These are phyloP conservation scores for Cornus florida DNA, from an alignment of 148 eudicot species.

Conservation along the genomic window DNA sequence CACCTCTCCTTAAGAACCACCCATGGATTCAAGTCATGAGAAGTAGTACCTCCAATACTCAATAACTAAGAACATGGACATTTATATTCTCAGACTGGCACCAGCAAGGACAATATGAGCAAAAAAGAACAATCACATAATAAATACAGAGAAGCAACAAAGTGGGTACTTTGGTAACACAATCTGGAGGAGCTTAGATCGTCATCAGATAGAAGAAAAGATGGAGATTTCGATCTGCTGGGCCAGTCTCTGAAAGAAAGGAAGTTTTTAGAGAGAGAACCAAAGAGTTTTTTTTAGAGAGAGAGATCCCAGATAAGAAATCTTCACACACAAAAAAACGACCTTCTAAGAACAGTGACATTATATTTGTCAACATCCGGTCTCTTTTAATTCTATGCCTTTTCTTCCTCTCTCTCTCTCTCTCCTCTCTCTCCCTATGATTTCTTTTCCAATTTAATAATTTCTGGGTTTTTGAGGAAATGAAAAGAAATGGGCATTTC, in stretches of 20 bases:
- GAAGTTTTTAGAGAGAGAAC: conserved; percentile 28
- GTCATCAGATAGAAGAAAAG: conserved; percentile 35
- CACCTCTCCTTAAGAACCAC: conserved; percentile 22
- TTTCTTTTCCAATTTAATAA: conserved; percentile 15
- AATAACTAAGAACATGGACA: conserved; percentile 20
- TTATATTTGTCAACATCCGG: conserved; percentile 97
- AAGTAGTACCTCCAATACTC: conserved; percentile 23
- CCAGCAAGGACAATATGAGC: conserved; percentile 8
- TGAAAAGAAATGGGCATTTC: conserved; percentile 31
- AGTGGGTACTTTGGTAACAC: conserved; percentile 36
- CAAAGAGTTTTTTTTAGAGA: conserved; percentile 22
- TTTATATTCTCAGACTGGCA: conserved; percentile 7
- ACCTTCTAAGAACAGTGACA: conserved; percentile 95
- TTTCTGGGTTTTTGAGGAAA: conserved; percentile 38
- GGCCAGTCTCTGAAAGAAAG: conserved; percentile 47
- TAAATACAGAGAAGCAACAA: conserved; percentile 19
- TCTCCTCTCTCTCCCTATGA: conserved; percentile 1
- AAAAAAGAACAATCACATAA: conserved; percentile 12
- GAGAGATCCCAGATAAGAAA: conserved; percentile 99
- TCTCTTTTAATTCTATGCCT: conserved; percentile 77
- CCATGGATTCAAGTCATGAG: conserved; percentile 41
- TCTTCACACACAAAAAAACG: conserved; percentile 83
- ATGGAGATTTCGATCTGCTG: conserved; percentile 83
- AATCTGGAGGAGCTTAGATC: conserved; percentile 55
- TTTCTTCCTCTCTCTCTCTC: conserved; percentile 22